These are phyloP conservation scores for Suillus sp. DNA, from an alignment of 768 basidiomycete genomes.

Conservation along the genomic window DNA sequence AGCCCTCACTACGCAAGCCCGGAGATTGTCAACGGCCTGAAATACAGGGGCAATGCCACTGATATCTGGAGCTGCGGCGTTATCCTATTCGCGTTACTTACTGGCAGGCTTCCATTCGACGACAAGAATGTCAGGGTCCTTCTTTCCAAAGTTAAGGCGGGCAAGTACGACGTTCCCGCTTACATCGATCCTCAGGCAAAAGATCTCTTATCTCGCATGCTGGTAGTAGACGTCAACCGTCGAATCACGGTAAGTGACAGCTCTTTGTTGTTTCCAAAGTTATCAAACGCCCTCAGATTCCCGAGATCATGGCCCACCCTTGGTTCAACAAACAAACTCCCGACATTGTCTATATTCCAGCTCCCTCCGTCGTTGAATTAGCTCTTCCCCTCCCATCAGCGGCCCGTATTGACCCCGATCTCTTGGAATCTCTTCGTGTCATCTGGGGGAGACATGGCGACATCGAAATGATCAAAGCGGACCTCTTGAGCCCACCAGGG, in stretches of 20 bases:
- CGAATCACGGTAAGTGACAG: conserved; percentile 72
- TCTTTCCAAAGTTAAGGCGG: conserved; percentile 83
- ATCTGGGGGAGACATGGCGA: conserved; percentile 83
- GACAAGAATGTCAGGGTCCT: conserved; percentile 82
- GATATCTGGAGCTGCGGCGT: conserved; percentile 98
- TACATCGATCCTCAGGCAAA: conserved; percentile 83
- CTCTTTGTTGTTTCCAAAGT: conserved; percentile 12
- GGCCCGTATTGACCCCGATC: conserved; percentile 72
- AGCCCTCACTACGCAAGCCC: conserved; percentile 97
- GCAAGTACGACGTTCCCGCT: conserved; percentile 80
- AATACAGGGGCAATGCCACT: conserved; percentile 86
- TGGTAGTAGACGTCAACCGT: conserved; percentile 78
- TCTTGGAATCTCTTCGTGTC: conserved; percentile 75
- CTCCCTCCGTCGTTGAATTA: conserved; percentile 68
- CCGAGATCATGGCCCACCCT: conserved; percentile 82
- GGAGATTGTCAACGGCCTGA: conserved; percentile 90
- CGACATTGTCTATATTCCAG: conserved; percentile 47
- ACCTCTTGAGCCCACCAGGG: conserved; percentile 70
- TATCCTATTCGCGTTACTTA: conserved; percentile 87
- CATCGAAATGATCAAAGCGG: conserved; percentile 55
- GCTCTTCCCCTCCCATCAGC: conserved; percentile 70
- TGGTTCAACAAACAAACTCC: conserved; percentile 66
- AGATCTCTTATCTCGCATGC: conserved; percentile 84
- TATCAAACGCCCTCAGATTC: conserved; percentile 55
- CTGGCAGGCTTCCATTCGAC: conserved; percentile 91